These are phyloP conservation scores for Allomyces javanicus DNA, from an alignment of 192 early-diverging fungal species.

Conservation along the genomic window DNA sequence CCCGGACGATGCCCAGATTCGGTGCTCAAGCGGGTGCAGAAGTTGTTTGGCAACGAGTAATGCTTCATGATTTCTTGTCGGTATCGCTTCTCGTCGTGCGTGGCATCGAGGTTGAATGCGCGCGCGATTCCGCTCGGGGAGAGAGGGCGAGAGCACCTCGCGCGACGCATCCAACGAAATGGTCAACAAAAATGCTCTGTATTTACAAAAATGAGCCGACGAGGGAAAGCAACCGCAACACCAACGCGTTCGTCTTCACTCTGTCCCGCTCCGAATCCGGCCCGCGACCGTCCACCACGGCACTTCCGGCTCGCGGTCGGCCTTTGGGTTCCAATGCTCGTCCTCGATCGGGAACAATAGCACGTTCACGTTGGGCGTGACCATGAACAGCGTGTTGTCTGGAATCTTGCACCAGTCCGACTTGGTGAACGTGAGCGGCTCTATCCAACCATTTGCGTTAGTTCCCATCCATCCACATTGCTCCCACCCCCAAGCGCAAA, in stretches of 20 bases:
- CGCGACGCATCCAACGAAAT: no score
- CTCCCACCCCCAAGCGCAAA: neutral
- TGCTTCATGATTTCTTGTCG: neutral
- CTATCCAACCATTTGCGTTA: slow-evolving; percentile 4
- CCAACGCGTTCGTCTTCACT: no score
- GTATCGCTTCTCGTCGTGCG: no score
- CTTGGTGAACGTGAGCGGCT: slow-evolving; percentile 62
- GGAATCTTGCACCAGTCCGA: slow-evolving; percentile 65
- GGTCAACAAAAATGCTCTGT: no score
- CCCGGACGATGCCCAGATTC: neutral
- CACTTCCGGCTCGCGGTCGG: neutral
- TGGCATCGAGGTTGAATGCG: no score
- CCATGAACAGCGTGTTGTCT: slow-evolving; percentile 48
- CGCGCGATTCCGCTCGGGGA: no score
- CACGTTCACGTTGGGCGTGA: slow-evolving; percentile 56
- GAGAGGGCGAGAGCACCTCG: no score
- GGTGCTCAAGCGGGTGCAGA: neutral
- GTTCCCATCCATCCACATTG: no score
- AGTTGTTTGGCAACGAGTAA: neutral
- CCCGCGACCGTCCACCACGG: neutral
- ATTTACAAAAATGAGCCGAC: no score
- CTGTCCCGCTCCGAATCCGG: no score
- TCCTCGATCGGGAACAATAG: slow-evolving; percentile 54
- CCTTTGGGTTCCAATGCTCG: slow-evolving; percentile 26
- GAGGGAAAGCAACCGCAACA: no score